Evolutionary conservation across 441 rosid species (phyloP).

Genomic region (Populus hybrid): DNA sequence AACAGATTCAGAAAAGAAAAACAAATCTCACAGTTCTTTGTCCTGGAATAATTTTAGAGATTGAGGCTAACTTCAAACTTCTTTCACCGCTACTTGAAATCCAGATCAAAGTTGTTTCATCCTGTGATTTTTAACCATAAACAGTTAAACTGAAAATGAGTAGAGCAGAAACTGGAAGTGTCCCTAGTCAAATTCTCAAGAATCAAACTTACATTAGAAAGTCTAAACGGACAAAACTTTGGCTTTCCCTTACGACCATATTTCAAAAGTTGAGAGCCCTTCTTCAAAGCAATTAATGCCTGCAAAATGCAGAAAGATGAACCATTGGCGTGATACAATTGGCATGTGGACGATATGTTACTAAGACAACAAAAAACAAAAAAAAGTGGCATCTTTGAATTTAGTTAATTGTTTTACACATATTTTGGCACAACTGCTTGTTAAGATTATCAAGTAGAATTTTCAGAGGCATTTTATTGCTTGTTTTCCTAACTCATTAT

Average conservation of each 20-base stretch:
- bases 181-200: constrained; percentile 5
- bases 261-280: constrained; percentile 89
- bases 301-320: constrained; percentile 29
- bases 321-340: background rate
- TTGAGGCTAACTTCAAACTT: constrained; percentile 77
- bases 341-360: background rate
- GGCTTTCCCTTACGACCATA: constrained; percentile 99
- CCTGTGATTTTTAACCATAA: constrained; percentile 43
- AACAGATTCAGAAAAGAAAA: background rate
- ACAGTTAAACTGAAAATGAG: background rate
- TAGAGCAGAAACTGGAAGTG: constrained; percentile 6
- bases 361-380: background rate
- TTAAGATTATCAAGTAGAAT: background rate
- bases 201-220: constrained; percentile 69
- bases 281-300: constrained; percentile 85
- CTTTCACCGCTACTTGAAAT: constrained; percentile 78
- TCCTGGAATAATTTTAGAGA: constrained; percentile 85
- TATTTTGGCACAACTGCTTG: background rate
- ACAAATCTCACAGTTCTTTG: constrained; percentile 86
- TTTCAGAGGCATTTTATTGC: background rate
- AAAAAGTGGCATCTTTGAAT: background rate
- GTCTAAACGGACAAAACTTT: constrained; percentile 84
- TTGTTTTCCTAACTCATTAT: background rate
- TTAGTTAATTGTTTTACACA: background rate
- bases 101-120: constrained; percentile 92